Conservation (phyloP, 257 asterid genomes). For the Ballota nigra region DNA sequence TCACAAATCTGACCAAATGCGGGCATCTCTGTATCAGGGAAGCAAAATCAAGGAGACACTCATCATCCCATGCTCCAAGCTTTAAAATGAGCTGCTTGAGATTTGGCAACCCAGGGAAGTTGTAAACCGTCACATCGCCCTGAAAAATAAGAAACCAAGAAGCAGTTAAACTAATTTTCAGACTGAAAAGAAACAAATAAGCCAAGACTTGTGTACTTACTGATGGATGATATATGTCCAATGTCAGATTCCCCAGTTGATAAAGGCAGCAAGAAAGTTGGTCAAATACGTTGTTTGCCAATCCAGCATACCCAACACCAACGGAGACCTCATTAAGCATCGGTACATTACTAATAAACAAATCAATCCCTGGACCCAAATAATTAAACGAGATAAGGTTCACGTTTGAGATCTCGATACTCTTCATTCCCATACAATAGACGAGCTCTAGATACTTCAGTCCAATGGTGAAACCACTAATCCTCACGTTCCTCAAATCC, state of each 20-base stretch:
- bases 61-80: slow-evolving; percentile 47
- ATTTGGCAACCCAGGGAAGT: slow-evolving; percentile 46
- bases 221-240: slow-evolving; percentile 45
- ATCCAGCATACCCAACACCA: slow-evolving; percentile 27
- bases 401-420: slow-evolving; percentile 34
- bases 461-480: slow-evolving; percentile 31
- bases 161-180: not conserved
- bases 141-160: slow-evolving; percentile 18
- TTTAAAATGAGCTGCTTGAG: slow-evolving; percentile 50
- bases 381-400: slow-evolving; percentile 43
- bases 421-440: slow-evolving; percentile 24
- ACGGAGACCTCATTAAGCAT: slow-evolving; percentile 41
- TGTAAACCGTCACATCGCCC: slow-evolving; percentile 31
- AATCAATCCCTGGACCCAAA: slow-evolving; percentile 33
- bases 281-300: slow-evolving; percentile 41
- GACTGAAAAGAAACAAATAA: not conserved
- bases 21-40: slow-evolving; percentile 45
- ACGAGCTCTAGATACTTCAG: slow-evolving; percentile 42
- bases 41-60: slow-evolving; percentile 49
- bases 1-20: slow-evolving; percentile 40
- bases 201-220: slow-evolving; percentile 25
- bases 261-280: slow-evolving; percentile 46
- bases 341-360: slow-evolving; percentile 39
- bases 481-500: slow-evolving; percentile 31
- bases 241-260: slow-evolving; percentile 48